A percentile compares a stretch with the other conserved stretches of the same genome.
Evolutionary conservation across 805 yeast species (phyloP).

Genomic region (Teunomyces barrocoloradensis): DNA sequence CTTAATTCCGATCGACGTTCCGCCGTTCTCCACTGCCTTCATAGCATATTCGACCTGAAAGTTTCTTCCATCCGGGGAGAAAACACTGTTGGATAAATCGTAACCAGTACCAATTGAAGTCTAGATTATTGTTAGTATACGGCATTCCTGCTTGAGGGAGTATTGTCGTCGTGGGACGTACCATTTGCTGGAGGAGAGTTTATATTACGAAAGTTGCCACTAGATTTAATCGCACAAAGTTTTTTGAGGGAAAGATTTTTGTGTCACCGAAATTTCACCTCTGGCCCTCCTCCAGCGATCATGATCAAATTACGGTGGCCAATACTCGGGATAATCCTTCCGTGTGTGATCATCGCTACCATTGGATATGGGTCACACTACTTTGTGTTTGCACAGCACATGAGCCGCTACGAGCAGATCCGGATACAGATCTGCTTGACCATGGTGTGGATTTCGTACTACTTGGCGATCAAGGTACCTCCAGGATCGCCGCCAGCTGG

Average conservation of each 20-base stretch:
- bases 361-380: conserved; percentile 64
- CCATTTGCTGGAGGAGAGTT: conserved; percentile 8
- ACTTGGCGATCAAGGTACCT: conserved; percentile 57
- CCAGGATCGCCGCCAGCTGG: conserved; percentile 69
- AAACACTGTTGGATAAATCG: conserved; percentile 95
- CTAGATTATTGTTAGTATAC: conserved; percentile 24
- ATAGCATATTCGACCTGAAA: conserved; percentile 98
- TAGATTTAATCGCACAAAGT: neutral
- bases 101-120: conserved; percentile 99
- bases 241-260: conserved; percentile 7
- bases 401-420: conserved; percentile 39
- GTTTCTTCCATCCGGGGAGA: conserved; percentile 90
- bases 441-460: conserved; percentile 73
- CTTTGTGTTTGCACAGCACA: conserved; percentile 48
- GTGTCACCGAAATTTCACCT: neutral
- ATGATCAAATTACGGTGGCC: conserved; percentile 17
- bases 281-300: conserved; percentile 1
- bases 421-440: conserved; percentile 46
- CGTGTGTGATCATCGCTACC: conserved; percentile 52
- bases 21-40: conserved; percentile 97
- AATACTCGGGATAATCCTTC: conserved; percentile 41
- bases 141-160: no score
- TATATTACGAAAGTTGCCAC: neutral
- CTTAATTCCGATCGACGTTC: conserved; percentile 90
- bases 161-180: neutral